A percentile compares a stretch with the other conserved stretches of the same genome.
Conservation (phyloP, 2,329 filamentous ascomycete genomes). For the Alternaria burnsii region DNA sequence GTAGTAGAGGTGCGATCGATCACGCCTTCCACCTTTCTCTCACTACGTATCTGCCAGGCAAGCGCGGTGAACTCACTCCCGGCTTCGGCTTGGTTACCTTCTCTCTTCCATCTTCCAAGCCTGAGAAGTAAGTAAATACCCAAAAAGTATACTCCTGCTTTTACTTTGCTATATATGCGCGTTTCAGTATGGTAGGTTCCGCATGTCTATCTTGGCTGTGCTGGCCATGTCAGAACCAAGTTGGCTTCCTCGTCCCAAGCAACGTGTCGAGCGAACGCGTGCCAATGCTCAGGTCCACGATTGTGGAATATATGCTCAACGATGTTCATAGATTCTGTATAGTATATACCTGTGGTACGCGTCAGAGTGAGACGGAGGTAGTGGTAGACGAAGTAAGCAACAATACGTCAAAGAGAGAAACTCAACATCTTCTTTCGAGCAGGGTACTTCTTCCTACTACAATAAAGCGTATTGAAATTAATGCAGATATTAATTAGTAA, state of each 20-base stretch:
- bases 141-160: slow-evolving; percentile 9
- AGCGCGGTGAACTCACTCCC: slow-evolving; percentile 1
- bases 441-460: too few relatives aligned
- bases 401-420: too few relatives aligned
- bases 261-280: slow-evolving; percentile 3
- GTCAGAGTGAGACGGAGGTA: neutral
- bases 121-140: neutral
- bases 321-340: neutral
- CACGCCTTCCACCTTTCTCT: slow-evolving; percentile 4
- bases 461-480: too few relatives aligned
- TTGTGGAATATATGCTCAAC: neutral
- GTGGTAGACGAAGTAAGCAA: neutral
- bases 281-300: neutral
- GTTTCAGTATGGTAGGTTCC: neutral
- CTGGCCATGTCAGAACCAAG: neutral
- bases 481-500: too few relatives aligned
- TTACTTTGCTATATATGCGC: slow-evolving; percentile 9
- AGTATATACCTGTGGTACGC: neutral
- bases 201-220: neutral
- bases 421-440: too few relatives aligned
- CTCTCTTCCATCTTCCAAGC: neutral
- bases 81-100: neutral
- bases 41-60: neutral
- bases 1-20: neutral
- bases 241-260: neutral